Conservation (phyloP, 305 asterid genomes). For the Petunia hybrid region DNA sequence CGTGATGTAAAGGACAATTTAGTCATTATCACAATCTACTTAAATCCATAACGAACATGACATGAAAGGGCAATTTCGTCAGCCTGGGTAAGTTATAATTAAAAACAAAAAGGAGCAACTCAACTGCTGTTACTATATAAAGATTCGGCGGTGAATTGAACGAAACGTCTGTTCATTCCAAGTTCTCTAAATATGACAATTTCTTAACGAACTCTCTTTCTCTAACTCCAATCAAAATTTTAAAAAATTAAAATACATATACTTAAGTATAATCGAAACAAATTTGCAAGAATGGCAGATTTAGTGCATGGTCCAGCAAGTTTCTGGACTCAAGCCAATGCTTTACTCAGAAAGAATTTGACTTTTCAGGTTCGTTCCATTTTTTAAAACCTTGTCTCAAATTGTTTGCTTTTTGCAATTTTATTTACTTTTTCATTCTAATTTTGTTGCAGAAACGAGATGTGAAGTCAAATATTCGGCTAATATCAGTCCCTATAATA, state of each 20-base stretch:
- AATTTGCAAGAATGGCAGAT: not conserved
- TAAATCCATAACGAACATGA: not conserved
- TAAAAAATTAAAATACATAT: not conserved
- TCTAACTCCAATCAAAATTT: not conserved
- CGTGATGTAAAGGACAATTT: not conserved
- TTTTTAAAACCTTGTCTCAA: not conserved
- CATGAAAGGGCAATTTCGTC: not conserved
- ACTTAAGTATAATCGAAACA: not conserved
- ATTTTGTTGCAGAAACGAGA: conserved; percentile 71
- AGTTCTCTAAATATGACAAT: not conserved
- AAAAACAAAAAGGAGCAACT: not conserved
- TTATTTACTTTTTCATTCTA: not conserved
- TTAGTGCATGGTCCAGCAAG: conserved; percentile 74
- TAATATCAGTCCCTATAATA: conserved; percentile 63
- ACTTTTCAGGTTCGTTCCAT: conserved; percentile 66
- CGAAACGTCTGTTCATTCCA: not conserved
- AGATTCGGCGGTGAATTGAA: not conserved
- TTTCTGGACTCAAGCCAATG: conserved; percentile 91
- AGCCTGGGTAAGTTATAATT: not conserved
- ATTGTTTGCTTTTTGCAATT: conserved; percentile 3
- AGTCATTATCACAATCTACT: not conserved
- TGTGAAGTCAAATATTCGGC: conserved; percentile 62
- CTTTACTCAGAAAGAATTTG: conserved; percentile 85
- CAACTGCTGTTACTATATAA: not conserved
- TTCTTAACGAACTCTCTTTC: not conserved